These are phyloP conservation scores for Metschnikowia vanudenii DNA, from an alignment of 805 yeast species.

Conservation along the genomic window DNA sequence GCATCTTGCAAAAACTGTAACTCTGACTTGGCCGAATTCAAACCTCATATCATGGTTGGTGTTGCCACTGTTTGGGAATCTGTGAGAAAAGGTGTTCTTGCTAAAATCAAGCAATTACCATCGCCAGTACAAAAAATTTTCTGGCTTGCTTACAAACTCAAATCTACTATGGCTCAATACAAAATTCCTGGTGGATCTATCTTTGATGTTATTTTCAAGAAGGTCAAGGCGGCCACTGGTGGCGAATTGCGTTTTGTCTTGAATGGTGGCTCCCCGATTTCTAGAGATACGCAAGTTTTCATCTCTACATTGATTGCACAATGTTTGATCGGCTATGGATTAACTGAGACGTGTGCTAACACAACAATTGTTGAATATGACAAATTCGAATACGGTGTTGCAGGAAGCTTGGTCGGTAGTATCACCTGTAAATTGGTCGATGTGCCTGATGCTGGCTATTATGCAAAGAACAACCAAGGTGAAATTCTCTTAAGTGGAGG, in stretches of 20 bases:
- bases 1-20: slow-evolving; percentile 77
- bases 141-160: slow-evolving; percentile 84
- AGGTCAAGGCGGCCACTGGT: slow-evolving; percentile 92
- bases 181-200: slow-evolving; percentile 73
- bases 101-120: slow-evolving; percentile 68
- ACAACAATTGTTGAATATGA: slow-evolving; percentile 65
- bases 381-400: slow-evolving; percentile 68
- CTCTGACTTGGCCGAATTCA: slow-evolving; percentile 83
- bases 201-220: slow-evolving; percentile 80
- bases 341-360: slow-evolving; percentile 95
- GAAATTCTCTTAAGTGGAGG: slow-evolving; percentile 81
- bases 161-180: slow-evolving; percentile 57
- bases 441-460: slow-evolving; percentile 88
- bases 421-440: slow-evolving; percentile 87
- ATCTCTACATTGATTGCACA: slow-evolving; percentile 75
- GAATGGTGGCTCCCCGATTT: slow-evolving; percentile 93
- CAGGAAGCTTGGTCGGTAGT: slow-evolving; percentile 81
- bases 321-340: slow-evolving; percentile 91
- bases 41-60: slow-evolving; percentile 95
- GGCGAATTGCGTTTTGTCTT: slow-evolving; percentile 71
- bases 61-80: slow-evolving; percentile 99
- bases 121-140: slow-evolving; percentile 70
- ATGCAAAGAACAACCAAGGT: slow-evolving; percentile 88
- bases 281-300: slow-evolving; percentile 78
- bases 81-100: slow-evolving; percentile 86